Evolutionary conservation across 2,329 filamentous ascomycete genomes (phyloP).

Genomic region (Colletotrichum abscissum): DNA sequence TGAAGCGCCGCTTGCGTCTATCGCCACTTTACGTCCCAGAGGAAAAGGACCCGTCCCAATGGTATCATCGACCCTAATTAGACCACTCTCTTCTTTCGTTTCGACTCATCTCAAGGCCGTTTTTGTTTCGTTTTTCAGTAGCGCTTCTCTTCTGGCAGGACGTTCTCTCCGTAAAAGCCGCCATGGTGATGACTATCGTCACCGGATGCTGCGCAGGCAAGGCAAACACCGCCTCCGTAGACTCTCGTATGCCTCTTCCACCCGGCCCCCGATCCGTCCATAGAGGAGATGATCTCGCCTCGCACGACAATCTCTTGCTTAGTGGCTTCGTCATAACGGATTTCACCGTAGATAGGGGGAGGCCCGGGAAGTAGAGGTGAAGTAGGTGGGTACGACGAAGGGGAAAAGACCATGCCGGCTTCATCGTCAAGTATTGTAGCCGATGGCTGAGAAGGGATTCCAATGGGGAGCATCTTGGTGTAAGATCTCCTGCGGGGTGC

Average conservation of each 20-base stretch:
- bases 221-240: conserved; percentile 68
- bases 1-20: not conserved
- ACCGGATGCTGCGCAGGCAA: conserved; percentile 64
- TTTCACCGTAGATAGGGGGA: conserved; percentile 47
- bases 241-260: conserved; percentile 71
- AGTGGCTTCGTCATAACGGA: conserved; percentile 42
- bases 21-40: conserved; percentile 1
- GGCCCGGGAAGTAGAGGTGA: conserved; percentile 61
- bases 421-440: conserved; percentile 30
- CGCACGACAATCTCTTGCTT: conserved; percentile 54
- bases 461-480: conserved; percentile 52
- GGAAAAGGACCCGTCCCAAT: not conserved
- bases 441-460: conserved; percentile 41
- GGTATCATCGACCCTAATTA: conserved; percentile 2
- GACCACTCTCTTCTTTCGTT: not conserved
- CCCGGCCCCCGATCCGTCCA: conserved; percentile 58
- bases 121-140: conserved; percentile 35
- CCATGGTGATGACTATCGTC: conserved; percentile 54
- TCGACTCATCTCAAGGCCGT: not conserved
- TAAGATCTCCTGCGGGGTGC: conserved; percentile 56
- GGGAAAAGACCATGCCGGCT: conserved; percentile 49
- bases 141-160: conserved; percentile 63
- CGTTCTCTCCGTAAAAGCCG: conserved; percentile 66
- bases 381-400: conserved; percentile 62
- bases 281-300: conserved; percentile 62